Base-by-base conservation (phyloP, 768 basidiomycete species). In the Lactarius quietus region DNA sequence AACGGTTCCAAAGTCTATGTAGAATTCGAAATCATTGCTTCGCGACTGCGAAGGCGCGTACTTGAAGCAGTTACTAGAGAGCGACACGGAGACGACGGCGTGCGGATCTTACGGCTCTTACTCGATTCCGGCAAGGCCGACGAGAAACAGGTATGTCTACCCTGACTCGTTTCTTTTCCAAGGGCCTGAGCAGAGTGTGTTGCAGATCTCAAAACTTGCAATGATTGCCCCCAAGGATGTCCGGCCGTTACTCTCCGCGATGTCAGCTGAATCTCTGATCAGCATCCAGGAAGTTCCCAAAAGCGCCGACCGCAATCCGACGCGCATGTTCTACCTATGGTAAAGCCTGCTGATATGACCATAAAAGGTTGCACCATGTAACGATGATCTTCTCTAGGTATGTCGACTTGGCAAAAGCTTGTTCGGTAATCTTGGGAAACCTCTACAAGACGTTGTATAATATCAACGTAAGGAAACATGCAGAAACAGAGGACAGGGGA, bases 201-300 rank as follows among this genome's bases (percentile, higher is more conserved):
- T 35, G 17, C 69, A 98, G 95, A 87, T 99, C 56, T 90, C 93
- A 35, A 96, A 96, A 75, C 81, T 89, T 57, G 92, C 93, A 20
- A 93, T 99, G 92, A 90, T 98, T 81, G 84, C 92, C 2, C 82
- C 89, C 38, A 93, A 92, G 74, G 91, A 94, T 68, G 89, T 92
- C 60, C 87, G 95, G 59, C 87, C 89, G 14, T 77, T 93, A 53
- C 80, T 98, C 61, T 84, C 91, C 23, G 84, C 86, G 3, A 83
- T 99, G 57, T 87, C 93, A 15, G 81, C 87, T 2, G 88, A 95
- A 72, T 88, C 86, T 38, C 73, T 98, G 61, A 87, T 98, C 70
- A 93, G 90, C 72, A 88, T 90, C 14, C 94, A 97, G 78, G 95
- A 98, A 76, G 89, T 98, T 2, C 91, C 97, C 6, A 90, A 90